These are phyloP conservation scores for Penicillium samsonianum DNA, from an alignment of 495 filamentous ascomycete genomes.

Conservation along the genomic window DNA sequence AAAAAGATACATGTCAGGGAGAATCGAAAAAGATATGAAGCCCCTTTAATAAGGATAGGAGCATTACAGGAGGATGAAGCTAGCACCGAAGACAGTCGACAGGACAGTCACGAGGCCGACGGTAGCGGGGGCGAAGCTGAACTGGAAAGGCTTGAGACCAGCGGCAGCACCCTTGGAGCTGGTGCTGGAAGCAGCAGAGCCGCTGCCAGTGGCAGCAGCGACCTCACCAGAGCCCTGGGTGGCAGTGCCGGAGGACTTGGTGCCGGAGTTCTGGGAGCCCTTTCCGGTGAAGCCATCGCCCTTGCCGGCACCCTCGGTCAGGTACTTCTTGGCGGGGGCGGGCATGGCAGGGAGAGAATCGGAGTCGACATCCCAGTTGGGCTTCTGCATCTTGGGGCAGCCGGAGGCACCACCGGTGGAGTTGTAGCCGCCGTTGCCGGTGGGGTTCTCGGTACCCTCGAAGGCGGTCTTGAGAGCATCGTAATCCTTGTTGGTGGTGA, in stretches of 20 bases:
- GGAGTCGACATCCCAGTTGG: slow-evolving; percentile 71
- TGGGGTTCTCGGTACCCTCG: slow-evolving; percentile 60
- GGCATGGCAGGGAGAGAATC: slow-evolving; percentile 77
- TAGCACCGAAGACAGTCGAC: slow-evolving; percentile 65
- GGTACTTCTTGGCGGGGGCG: slow-evolving; percentile 61
- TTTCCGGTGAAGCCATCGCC: slow-evolving; percentile 69
- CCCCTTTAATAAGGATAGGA: slow-evolving; percentile 5
- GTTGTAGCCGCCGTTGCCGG: slow-evolving; percentile 77
- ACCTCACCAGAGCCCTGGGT: slow-evolving; percentile 61
- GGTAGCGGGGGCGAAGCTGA: slow-evolving; percentile 56
- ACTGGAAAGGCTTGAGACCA: slow-evolving; percentile 40
- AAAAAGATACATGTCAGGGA: slow-evolving; percentile 27
- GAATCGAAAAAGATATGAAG: slow-evolving; percentile 11
- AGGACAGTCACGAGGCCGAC: slow-evolving; percentile 55
- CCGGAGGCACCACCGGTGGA: slow-evolving; percentile 59
- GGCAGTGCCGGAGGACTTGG: slow-evolving; percentile 61
- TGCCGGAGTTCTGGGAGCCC: slow-evolving; percentile 71
- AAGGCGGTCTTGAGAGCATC: slow-evolving; percentile 66
- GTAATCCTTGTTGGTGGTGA: slow-evolving; percentile 65
- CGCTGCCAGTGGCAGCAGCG: slow-evolving; percentile 27
- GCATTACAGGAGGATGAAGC: slow-evolving; percentile 49
- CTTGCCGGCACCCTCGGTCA: slow-evolving; percentile 71
- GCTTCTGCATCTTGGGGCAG: slow-evolving; percentile 65
- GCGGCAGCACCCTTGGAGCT: slow-evolving; percentile 49
- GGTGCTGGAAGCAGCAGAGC: slow-evolving; percentile 34